phyloP scores from a whole-genome alignment of 1,284 basidiomycete genomes.

The Leccinum subfulvum region DNA sequence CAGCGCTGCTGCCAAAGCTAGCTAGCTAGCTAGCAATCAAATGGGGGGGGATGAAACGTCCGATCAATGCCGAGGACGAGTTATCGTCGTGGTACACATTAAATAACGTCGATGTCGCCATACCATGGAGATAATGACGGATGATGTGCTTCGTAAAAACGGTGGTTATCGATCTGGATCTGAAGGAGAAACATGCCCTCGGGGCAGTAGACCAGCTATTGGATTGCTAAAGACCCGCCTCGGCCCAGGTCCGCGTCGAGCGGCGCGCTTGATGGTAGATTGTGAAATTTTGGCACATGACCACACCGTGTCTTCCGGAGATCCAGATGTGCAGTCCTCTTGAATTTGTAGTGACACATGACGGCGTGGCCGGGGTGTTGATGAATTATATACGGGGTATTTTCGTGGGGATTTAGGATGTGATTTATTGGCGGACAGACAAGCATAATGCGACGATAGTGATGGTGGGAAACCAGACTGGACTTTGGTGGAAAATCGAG shows the following conservation, averaged over 20 bases:
- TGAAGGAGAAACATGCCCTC: neutral
- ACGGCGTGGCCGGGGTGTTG: conserved; percentile 15
- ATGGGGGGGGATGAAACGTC: conserved; percentile 4
- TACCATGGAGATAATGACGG: conserved; percentile 1
- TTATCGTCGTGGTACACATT: conserved; percentile 11
- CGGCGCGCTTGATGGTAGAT: conserved; percentile 25
- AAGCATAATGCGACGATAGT: conserved; percentile 5
- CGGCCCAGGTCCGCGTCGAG: conserved; percentile 23
- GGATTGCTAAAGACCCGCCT: conserved; percentile 29
- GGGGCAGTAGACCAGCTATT: conserved; percentile 16
- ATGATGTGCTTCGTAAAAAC: conserved; percentile 11
- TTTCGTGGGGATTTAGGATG: conserved; percentile 11
- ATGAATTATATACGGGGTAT: conserved; percentile 7
- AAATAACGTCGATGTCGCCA: conserved; percentile 16
- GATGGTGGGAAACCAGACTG: conserved; percentile 12
- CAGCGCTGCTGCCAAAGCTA: conserved; percentile 21
- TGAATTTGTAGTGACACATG: conserved; percentile 12
- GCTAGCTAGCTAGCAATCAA: conserved; percentile 22
- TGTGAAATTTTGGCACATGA: conserved; percentile 35
- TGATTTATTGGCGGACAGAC: conserved; percentile 9
- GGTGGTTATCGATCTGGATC: neutral
- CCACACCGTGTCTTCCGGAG: conserved; percentile 21
- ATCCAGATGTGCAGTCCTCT: conserved; percentile 6
- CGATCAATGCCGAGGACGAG: conserved; percentile 8
- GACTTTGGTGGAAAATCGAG: conserved; percentile 18